phyloP scores from a whole-genome alignment of 495 filamentous ascomycete species.

The Paragyromitra xinjiangensis region DNA sequence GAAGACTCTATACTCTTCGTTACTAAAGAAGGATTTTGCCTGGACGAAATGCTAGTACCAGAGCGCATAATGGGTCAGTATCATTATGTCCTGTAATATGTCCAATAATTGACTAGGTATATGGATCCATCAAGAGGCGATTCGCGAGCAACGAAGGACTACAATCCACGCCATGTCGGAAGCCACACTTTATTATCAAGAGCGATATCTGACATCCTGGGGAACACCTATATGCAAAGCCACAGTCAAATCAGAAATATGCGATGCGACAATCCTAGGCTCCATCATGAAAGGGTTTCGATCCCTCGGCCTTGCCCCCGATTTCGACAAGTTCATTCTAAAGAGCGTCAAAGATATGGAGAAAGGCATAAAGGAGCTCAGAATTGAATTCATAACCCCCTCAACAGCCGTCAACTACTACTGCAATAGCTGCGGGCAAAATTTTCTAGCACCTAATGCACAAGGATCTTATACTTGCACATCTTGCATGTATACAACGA shows the following conservation, averaged over 20 bases:
- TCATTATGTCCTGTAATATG: background rate
- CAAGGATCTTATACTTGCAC: background rate
- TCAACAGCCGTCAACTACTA: background rate
- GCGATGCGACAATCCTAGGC: conserved; percentile 47
- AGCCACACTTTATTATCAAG: conserved; percentile 10
- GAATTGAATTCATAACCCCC: conserved; percentile 26
- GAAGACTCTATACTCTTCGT: conserved; percentile 9
- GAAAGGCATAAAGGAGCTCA: conserved; percentile 16
- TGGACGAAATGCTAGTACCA: conserved; percentile 44
- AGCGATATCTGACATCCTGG: conserved; percentile 26
- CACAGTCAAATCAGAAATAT: background rate
- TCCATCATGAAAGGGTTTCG: conserved; percentile 39
- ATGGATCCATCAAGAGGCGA: conserved; percentile 13
- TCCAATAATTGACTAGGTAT: background rate
- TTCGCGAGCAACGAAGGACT: conserved; percentile 5
- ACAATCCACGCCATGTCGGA: conserved; percentile 28
- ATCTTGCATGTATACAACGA: background rate
- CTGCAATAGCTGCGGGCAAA: background rate
- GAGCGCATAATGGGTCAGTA: conserved; percentile 38
- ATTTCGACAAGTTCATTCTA: conserved; percentile 30
- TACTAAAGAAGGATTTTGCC: conserved; percentile 10
- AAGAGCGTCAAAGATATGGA: conserved; percentile 32
- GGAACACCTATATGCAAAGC: conserved; percentile 22
- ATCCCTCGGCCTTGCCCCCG: conserved; percentile 16
- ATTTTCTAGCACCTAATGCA: background rate